Conservation (phyloP, 306 rosid species). For the Neltuma alba region DNA sequence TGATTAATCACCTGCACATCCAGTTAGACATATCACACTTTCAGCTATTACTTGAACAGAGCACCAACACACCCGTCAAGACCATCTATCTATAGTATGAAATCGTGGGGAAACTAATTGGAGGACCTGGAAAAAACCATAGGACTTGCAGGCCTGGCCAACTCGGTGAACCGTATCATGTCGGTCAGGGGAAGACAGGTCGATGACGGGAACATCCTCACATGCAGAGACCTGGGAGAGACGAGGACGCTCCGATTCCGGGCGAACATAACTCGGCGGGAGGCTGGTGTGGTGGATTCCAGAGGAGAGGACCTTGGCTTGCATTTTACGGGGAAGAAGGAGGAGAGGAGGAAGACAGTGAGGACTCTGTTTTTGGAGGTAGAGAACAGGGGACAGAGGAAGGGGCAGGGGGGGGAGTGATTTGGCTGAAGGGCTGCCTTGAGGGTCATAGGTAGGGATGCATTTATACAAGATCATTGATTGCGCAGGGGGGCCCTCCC, state of each 20-base stretch:
- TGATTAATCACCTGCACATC: slow-evolving; percentile 65
- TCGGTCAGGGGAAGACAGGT: slow-evolving; percentile 52
- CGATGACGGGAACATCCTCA: slow-evolving; percentile 71
- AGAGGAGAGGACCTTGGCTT: slow-evolving; percentile 60
- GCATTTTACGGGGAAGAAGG: slow-evolving; percentile 40
- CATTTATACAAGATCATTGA: background rate
- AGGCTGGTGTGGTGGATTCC: slow-evolving; percentile 52
- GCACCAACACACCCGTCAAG: no score
- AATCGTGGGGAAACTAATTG: background rate
- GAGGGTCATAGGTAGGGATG: background rate
- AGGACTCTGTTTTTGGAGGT: background rate
- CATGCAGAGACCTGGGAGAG: slow-evolving; percentile 60
- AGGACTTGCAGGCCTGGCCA: slow-evolving; percentile 69
- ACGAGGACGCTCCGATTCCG: slow-evolving; percentile 85
- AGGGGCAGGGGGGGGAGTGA: background rate
- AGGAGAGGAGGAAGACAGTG: background rate
- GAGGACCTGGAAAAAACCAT: slow-evolving; percentile 86
- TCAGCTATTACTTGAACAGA: background rate
- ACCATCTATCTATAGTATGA: no score
- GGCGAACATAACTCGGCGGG: slow-evolving; percentile 74
- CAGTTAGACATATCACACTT: no score
- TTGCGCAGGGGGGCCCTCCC: background rate
- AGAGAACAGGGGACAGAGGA: background rate
- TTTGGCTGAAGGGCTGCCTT: background rate
- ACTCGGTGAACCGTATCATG: slow-evolving; percentile 41